phyloP scores from a whole-genome alignment of 1,284 basidiomycete species.

The Leccinum griseonigrum region DNA sequence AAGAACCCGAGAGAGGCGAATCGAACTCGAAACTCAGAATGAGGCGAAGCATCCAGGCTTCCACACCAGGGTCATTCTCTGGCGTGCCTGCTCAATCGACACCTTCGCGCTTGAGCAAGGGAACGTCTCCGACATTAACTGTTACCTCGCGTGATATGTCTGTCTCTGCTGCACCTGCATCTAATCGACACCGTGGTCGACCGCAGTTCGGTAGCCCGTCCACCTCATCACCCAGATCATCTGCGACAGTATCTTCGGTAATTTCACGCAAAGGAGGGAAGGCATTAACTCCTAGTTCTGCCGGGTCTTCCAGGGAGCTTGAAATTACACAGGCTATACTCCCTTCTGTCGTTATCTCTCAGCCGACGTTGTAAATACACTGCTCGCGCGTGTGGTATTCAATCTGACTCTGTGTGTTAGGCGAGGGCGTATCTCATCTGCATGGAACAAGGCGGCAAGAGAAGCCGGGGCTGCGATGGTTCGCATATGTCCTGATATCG shows the following conservation, averaged over 20 bases:
- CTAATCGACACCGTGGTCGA: slow-evolving; percentile 12
- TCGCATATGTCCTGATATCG: slow-evolving; percentile 45
- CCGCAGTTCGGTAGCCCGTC: slow-evolving; percentile 5
- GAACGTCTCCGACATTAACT: slow-evolving; percentile 16
- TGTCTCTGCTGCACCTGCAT: slow-evolving; percentile 9
- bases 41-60: slow-evolving; percentile 16
- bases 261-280: slow-evolving; percentile 10
- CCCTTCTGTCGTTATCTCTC: slow-evolving; percentile 19
- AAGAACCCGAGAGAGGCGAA: slow-evolving; percentile 31
- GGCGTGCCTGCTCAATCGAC: slow-evolving; percentile 3
- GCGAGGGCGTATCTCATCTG: slow-evolving; percentile 31
- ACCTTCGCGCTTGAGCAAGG: slow-evolving; percentile 8
- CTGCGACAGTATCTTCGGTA: not conserved
- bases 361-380: slow-evolving; percentile 26
- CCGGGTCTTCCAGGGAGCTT: slow-evolving; percentile 10
- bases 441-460: slow-evolving; percentile 42
- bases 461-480: slow-evolving; percentile 42
- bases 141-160: slow-evolving; percentile 17
- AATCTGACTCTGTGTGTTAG: slow-evolving; percentile 16
- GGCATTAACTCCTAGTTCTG: slow-evolving; percentile 11
- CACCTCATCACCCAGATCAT: slow-evolving; percentile 11
- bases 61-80: slow-evolving; percentile 3
- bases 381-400: not conserved
- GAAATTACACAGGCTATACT: slow-evolving; percentile 5
- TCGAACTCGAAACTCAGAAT: slow-evolving; percentile 24